A percentile compares a stretch with the other conserved stretches of the same genome.
These are phyloP conservation scores for Cladosporium cucumerinum DNA, from an alignment of 2,329 filamentous ascomycete species.

Conservation along the genomic window DNA sequence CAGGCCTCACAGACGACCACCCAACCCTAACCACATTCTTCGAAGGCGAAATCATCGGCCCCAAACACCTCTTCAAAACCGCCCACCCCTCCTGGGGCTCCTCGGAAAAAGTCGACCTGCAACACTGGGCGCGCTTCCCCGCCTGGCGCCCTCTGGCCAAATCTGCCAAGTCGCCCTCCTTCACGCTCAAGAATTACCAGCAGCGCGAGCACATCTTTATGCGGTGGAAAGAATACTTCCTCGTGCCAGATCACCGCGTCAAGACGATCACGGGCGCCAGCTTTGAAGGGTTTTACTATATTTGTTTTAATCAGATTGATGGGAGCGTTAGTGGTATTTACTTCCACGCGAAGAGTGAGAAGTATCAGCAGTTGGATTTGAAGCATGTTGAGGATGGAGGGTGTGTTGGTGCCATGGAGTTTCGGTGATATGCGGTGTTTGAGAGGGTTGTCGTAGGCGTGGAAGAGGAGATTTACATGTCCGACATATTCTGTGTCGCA, in stretches of 20 bases:
- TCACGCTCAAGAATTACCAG: conserved; percentile 64
- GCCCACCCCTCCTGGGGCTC: conserved; percentile 88
- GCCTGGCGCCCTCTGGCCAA: conserved; percentile 75
- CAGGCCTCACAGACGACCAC: conserved; percentile 90
- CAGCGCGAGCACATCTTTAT: conserved; percentile 92
- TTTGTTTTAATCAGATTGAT: conserved; percentile 91
- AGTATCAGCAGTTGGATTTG: conserved; percentile 92
- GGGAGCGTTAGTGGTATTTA: conserved; percentile 91
- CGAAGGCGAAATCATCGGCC: conserved; percentile 95
- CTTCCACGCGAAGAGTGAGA: conserved; percentile 97
- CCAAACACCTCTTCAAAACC: conserved; percentile 90
- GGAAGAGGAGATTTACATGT: not conserved
- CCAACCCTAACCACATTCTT: conserved; percentile 98
- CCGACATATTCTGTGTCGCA: not conserved
- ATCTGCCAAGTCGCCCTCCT: conserved; percentile 58
- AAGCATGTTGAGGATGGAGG: conserved; percentile 82
- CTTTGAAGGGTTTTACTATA: conserved; percentile 98
- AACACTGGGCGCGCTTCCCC: conserved; percentile 87
- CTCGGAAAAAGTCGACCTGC: conserved; percentile 83
- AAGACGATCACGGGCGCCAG: conserved; percentile 89
- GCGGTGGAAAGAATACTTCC: conserved; percentile 98
- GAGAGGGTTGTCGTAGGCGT: not conserved
- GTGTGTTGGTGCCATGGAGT: conserved; percentile 83
- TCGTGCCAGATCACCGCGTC: conserved; percentile 92
- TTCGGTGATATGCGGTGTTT: conserved; percentile 60